phyloP scores from a whole-genome alignment of 768 basidiomycete species.

The Favolaschia claudopus region DNA sequence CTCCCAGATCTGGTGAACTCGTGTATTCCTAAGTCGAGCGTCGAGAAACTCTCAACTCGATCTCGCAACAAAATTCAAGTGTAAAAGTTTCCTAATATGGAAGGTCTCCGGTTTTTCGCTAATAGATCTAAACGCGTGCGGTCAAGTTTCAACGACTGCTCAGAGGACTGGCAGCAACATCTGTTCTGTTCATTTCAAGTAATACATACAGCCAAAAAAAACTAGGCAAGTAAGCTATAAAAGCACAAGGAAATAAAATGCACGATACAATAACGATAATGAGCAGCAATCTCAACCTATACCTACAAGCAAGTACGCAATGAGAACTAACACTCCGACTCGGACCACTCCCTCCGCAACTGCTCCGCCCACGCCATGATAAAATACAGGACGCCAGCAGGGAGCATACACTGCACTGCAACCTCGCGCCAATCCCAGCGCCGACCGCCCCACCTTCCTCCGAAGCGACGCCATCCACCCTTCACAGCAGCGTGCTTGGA shows the following conservation, averaged over 20 bases:
- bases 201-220: no score
- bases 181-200: no score
- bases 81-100: no score
- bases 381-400: slow-evolving; percentile 77
- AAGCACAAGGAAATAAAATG: slow-evolving; percentile 1
- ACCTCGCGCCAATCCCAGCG: slow-evolving; percentile 87
- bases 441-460: slow-evolving; percentile 64
- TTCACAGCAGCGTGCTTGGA: slow-evolving; percentile 5
- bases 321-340: slow-evolving; percentile 2
- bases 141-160: no score
- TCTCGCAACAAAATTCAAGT: no score
- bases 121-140: no score
- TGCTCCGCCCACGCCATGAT: slow-evolving; percentile 81
- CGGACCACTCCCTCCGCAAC: slow-evolving; percentile 53
- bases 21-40: no score
- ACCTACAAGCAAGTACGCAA: neutral
- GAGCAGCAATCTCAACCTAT: neutral
- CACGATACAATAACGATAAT: slow-evolving; percentile 1
- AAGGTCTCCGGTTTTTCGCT: no score
- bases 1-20: no score
- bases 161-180: no score
- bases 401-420: slow-evolving; percentile 70
- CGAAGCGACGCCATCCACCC: slow-evolving; percentile 50
- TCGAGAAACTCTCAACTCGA: no score
- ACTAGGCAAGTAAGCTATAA: slow-evolving; percentile 35